Percentiles rank a stretch among this genome's conserved stretches.
phyloP scores from a whole-genome alignment of 768 basidiomycete genomes.

The Leucocoprinus birnbaumii region DNA sequence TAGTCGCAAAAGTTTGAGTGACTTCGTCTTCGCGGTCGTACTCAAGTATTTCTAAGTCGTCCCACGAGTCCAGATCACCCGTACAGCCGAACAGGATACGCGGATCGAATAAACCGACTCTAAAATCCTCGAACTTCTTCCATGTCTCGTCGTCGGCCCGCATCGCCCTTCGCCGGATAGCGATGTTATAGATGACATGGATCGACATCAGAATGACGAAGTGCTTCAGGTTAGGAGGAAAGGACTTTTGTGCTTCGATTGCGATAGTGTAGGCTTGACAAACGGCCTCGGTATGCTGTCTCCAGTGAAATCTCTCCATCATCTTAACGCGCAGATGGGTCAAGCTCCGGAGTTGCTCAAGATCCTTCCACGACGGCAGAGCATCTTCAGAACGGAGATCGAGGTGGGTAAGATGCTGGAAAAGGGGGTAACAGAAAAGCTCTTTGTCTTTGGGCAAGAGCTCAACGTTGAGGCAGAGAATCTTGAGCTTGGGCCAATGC shows the following conservation, averaged over 20 bases:
- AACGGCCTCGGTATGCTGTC: neutral
- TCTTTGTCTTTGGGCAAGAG: slow-evolving; percentile 1
- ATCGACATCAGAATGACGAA: neutral
- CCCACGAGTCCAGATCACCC: neutral
- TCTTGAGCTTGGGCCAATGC: slow-evolving; percentile 1
- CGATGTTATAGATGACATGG: neutral
- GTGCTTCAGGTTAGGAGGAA: slow-evolving; percentile 3
- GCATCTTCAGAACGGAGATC: neutral
- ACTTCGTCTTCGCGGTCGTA: no score
- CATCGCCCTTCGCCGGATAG: neutral
- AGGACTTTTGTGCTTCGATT: neutral
- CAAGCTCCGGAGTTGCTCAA: neutral
- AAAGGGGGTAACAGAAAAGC: slow-evolving; percentile 3
- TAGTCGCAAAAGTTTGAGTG: no score
- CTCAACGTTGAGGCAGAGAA: neutral
- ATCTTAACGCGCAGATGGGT: slow-evolving; percentile 1
- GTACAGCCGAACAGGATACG: neutral
- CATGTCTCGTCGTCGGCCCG: neutral
- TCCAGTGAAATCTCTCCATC: neutral
- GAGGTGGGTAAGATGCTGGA: slow-evolving; percentile 7
- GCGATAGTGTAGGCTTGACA: neutral
- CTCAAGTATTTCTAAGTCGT: neutral
- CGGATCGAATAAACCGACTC: neutral
- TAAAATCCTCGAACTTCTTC: neutral
- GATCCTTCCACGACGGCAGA: slow-evolving; percentile 1